A percentile compares a stretch with the other conserved stretches of the same genome.
Evolutionary conservation across 495 filamentous ascomycete species (phyloP).

Genomic region (Astrothelium subdiscretum): DNA sequence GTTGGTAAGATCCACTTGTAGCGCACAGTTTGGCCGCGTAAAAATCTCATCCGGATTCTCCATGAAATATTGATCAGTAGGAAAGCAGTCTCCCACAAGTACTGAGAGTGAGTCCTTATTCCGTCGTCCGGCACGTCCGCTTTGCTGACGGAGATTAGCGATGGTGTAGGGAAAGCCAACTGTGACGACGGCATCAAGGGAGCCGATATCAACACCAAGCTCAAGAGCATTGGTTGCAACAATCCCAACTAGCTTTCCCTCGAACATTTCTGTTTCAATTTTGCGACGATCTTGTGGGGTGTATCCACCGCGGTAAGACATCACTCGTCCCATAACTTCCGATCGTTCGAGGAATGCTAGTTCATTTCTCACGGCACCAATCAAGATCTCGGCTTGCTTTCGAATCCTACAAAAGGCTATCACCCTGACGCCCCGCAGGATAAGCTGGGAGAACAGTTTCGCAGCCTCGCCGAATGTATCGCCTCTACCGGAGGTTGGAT

Average conservation of each 20-base stretch:
- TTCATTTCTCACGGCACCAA: constrained; percentile 70
- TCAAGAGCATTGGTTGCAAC: constrained; percentile 90
- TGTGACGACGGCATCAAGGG: constrained; percentile 86
- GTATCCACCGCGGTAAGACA: constrained; percentile 95
- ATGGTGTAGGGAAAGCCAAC: constrained; percentile 94
- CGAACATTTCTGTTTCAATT: constrained; percentile 96
- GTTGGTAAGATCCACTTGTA: constrained; percentile 85
- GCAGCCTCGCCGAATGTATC: constrained; percentile 76
- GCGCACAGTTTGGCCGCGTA: constrained; percentile 73
- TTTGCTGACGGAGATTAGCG: constrained; percentile 87
- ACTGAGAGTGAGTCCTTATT: constrained; percentile 92
- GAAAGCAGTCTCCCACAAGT: constrained; percentile 81
- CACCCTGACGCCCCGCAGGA: constrained; percentile 79
- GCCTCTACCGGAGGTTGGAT: constrained; percentile 76
- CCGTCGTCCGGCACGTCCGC: constrained; percentile 79
- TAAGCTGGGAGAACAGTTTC: constrained; percentile 78
- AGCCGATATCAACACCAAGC: constrained; percentile 91
- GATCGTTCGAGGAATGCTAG: constrained; percentile 56
- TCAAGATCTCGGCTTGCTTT: constrained; percentile 75
- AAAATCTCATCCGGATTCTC: constrained; percentile 95
- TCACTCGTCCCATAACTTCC: constrained; percentile 68
- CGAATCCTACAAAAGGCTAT: constrained; percentile 87
- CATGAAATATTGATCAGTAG: constrained; percentile 95
- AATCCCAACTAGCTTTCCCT: constrained; percentile 85
- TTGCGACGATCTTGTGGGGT: constrained; percentile 82